A percentile compares a stretch with the other conserved stretches of the same genome.
Evolutionary conservation across 371 early-diverging fungal genomes (phyloP).

Genomic region (Dichotomocladium elegans): DNA sequence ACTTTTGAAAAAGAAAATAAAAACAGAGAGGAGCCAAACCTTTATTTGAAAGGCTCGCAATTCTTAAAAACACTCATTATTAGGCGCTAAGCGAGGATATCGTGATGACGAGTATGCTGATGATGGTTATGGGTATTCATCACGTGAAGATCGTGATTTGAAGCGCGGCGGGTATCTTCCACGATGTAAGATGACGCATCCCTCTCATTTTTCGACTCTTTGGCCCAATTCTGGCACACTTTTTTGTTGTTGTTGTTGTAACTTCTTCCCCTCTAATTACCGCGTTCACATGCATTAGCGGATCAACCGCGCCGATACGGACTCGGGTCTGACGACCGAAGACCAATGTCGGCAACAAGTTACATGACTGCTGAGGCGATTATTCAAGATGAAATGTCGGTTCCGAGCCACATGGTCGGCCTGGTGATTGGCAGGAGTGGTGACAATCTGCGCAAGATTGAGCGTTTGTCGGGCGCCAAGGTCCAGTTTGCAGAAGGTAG

Average conservation of each 20-base stretch:
- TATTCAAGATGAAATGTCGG: constrained; percentile 47
- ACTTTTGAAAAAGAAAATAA: constrained; percentile 24
- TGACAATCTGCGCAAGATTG: constrained; percentile 78
- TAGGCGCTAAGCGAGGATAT: constrained; percentile 36
- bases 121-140: constrained; percentile 10
- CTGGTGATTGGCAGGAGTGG: constrained; percentile 84
- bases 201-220: background rate
- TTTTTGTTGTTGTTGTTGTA: constrained; percentile 4
- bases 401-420: constrained; percentile 74
- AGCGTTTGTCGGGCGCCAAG: constrained; percentile 64
- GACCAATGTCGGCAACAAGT: constrained; percentile 9
- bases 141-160: constrained; percentile 35
- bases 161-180: constrained; percentile 48
- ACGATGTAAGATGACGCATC: constrained; percentile 23
- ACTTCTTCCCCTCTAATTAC: too few relatives aligned
- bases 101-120: constrained; percentile 21
- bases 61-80: constrained; percentile 7
- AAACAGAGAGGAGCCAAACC: constrained; percentile 10
- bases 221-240: background rate
- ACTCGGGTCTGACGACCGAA: constrained; percentile 49
- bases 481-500: constrained; percentile 70
- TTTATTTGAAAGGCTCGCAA: constrained; percentile 6
- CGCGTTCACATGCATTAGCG: too few relatives aligned
- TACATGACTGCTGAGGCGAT: constrained; percentile 13
- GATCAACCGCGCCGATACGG: constrained; percentile 50